phyloP scores from a whole-genome alignment of 805 yeast genomes.

The Metschnikowia dekortorum region DNA sequence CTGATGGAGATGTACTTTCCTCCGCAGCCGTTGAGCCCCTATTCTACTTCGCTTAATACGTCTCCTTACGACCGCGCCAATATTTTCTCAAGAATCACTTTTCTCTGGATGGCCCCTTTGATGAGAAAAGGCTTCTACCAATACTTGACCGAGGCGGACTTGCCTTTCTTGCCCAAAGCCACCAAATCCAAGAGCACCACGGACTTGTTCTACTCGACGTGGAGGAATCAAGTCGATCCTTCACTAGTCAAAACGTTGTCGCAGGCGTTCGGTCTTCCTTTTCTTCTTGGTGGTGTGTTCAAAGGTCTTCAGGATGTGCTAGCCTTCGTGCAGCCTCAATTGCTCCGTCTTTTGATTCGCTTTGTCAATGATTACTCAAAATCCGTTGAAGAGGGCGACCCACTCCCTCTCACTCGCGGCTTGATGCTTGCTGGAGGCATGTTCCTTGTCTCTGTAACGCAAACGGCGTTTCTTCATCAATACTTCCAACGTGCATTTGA shows the following conservation, averaged over 20 bases:
- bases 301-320: conserved; percentile 72
- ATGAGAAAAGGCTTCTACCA: conserved; percentile 73
- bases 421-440: conserved; percentile 69
- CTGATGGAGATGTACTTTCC: conserved; percentile 42
- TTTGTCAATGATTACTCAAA: conserved; percentile 37
- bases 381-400: conserved; percentile 31
- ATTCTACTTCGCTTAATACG: conserved; percentile 1
- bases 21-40: conserved; percentile 17
- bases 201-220: conserved; percentile 46
- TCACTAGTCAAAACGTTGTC: conserved; percentile 59
- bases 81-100: conserved; percentile 70
- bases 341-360: conserved; percentile 31
- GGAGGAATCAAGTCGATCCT: conserved; percentile 55
- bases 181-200: conserved; percentile 55
- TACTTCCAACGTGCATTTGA: conserved; percentile 72
- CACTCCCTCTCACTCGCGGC: conserved; percentile 67
- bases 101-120: conserved; percentile 86
- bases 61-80: conserved; percentile 32
- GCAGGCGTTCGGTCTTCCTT: conserved; percentile 72
- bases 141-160: conserved; percentile 54
- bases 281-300: conserved; percentile 65
- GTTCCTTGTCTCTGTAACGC: conserved; percentile 73
- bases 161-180: conserved; percentile 72
- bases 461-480: conserved; percentile 73
- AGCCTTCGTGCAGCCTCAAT: conserved; percentile 35